These are phyloP conservation scores for Yarrowia keelungensis DNA, from an alignment of 805 yeast genomes.

Conservation along the genomic window DNA sequence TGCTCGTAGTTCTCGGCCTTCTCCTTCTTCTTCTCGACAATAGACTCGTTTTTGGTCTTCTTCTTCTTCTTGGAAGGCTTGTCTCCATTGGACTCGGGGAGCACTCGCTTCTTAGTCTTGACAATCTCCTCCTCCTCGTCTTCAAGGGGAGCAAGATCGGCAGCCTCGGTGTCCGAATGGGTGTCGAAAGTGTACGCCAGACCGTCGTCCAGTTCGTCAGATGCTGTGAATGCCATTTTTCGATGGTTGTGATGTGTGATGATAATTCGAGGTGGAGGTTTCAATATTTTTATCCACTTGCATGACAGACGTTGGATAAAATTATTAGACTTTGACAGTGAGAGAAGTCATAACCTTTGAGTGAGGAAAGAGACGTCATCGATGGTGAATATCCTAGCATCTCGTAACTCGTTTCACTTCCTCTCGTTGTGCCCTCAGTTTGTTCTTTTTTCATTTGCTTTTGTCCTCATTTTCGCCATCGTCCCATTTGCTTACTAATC, in stretches of 20 bases:
- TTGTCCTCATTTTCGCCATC: too few species aligned
- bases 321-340: too few species aligned
- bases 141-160: slow-evolving; percentile 43
- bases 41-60: slow-evolving; percentile 44
- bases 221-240: slow-evolving; percentile 46
- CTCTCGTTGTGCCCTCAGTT: too few species aligned
- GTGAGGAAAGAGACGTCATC: too few species aligned
- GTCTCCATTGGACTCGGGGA: slow-evolving; percentile 38
- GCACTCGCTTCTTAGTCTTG: slow-evolving; percentile 42
- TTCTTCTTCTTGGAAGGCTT: slow-evolving; percentile 44
- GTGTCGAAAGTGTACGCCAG: slow-evolving; percentile 63
- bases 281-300: slow-evolving; percentile 7
- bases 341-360: too few species aligned
- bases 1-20: slow-evolving; percentile 71
- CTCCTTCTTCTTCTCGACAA: slow-evolving; percentile 58
- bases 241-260: background rate
- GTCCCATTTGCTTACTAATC: too few species aligned
- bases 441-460: too few species aligned
- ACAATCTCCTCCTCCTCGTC: slow-evolving; percentile 45
- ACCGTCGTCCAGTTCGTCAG: slow-evolving; percentile 83
- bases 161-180: slow-evolving; percentile 53
- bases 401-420: too few species aligned
- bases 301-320: background rate
- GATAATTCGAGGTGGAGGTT: background rate
- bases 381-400: too few species aligned